phyloP scores from a whole-genome alignment of 176 grass and related monocot species.

The Carex pumila region DNA sequence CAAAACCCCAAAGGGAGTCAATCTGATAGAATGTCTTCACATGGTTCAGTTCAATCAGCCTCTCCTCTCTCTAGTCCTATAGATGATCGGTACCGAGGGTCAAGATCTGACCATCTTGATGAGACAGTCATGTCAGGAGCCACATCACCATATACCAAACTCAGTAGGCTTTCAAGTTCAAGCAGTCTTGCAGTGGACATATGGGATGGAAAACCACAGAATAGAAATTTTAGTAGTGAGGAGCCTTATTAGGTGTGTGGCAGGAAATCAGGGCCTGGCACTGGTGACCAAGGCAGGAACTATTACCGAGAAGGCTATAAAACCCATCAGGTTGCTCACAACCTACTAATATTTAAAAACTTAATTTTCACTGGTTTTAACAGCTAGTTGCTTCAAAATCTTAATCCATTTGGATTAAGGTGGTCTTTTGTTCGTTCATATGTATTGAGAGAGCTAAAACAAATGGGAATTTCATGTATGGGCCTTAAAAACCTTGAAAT shows the following conservation, averaged over 20 bases:
- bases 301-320: background rate
- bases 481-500: too few relatives aligned
- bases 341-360: background rate
- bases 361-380: background rate
- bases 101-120: background rate
- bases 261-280: background rate
- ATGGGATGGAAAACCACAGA: conserved; percentile 13
- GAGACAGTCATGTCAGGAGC: background rate
- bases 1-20: background rate
- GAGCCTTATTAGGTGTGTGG: background rate
- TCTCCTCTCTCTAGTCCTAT: background rate
- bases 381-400: background rate
- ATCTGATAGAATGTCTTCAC: background rate
- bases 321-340: background rate
- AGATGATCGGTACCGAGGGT: background rate
- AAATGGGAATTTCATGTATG: too few relatives aligned
- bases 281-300: conserved; percentile 1
- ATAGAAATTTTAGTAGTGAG: background rate
- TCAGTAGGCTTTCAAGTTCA: background rate
- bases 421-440: background rate
- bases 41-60: background rate
- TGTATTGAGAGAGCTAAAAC: background rate
- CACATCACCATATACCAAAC: background rate
- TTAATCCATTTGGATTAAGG: background rate
- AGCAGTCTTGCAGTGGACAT: conserved; percentile 8